Conservation (phyloP, 2,329 filamentous ascomycete species). For the Pseudogymnoascus sp. region DNA sequence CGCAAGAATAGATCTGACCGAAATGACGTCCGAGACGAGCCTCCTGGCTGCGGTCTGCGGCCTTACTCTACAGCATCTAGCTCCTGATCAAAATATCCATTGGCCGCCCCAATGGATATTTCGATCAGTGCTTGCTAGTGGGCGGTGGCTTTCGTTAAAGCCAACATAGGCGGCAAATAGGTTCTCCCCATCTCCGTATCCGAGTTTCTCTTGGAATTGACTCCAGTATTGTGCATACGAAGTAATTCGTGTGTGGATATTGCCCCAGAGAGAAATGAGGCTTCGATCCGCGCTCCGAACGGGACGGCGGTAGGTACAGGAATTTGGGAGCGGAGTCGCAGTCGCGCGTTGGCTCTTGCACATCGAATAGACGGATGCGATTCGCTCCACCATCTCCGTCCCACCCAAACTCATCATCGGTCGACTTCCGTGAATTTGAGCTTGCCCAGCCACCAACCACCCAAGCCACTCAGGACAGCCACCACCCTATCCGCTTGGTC, state of each 20-base stretch:
- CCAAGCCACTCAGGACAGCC: neutral
- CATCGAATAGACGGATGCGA: neutral
- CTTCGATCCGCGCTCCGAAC: neutral
- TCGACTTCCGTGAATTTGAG: neutral
- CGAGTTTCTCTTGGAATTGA: neutral
- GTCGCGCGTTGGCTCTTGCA: neutral
- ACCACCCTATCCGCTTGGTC: neutral
- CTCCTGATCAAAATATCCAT: neutral
- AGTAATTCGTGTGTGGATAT: neutral
- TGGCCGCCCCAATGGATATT: neutral
- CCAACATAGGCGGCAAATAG: neutral
- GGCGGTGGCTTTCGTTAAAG: neutral
- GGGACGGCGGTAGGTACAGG: neutral
- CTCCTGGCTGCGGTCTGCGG: neutral
- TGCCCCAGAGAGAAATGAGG: neutral
- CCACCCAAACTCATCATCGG: neutral
- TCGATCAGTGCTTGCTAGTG: neutral
- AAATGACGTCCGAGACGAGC: constrained; percentile 1
- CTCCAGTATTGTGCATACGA: neutral
- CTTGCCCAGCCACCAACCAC: neutral
- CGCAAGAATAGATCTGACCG: neutral
- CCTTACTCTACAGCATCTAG: neutral
- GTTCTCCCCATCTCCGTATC: neutral
- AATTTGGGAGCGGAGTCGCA: neutral
- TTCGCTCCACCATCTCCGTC: neutral